Conservation (phyloP, 1,139 yeast genomes). For the Diutina ranongensis region DNA sequence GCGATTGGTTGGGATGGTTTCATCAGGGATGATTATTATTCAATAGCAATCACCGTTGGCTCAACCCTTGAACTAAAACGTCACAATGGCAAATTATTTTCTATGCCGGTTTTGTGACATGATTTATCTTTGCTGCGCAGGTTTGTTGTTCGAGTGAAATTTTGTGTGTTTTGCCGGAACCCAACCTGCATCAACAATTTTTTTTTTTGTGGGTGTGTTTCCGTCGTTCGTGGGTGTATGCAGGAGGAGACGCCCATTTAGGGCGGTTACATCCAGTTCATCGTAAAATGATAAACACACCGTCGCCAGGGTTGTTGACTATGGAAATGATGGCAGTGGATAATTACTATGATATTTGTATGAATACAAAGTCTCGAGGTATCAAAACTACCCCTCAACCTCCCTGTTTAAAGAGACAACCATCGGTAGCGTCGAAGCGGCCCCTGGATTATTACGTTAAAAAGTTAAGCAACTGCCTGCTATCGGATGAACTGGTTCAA, state of each 20-base stretch:
- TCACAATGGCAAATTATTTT: not conserved
- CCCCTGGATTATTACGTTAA: conserved; percentile 5
- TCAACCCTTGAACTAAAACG: too few relatives aligned
- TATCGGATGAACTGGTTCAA: conserved; percentile 5
- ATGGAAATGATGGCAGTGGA: not conserved
- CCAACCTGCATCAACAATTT: not conserved
- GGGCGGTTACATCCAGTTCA: not conserved
- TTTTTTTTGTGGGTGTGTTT: too few relatives aligned
- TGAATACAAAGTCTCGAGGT: not conserved
- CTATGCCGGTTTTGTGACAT: not conserved
- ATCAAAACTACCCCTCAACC: not conserved
- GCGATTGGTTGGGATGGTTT: not conserved
- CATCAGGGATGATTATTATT: not conserved
- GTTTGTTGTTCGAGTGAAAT: not conserved
- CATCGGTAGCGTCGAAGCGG: not conserved
- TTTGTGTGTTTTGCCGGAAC: not conserved
- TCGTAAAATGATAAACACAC: conserved; percentile 3
- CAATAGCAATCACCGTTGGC: too few relatives aligned
- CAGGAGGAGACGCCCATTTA: not conserved
- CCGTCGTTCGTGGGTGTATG: too few relatives aligned
- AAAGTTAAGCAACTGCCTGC: conserved; percentile 5
- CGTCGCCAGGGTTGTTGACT: not conserved
- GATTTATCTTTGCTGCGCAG: not conserved
- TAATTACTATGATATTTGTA: conserved; percentile 5
- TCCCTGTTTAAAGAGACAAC: not conserved